These are phyloP conservation scores for Huiozyma sinensis DNA, from an alignment of 805 yeast species.

Conservation along the genomic window DNA sequence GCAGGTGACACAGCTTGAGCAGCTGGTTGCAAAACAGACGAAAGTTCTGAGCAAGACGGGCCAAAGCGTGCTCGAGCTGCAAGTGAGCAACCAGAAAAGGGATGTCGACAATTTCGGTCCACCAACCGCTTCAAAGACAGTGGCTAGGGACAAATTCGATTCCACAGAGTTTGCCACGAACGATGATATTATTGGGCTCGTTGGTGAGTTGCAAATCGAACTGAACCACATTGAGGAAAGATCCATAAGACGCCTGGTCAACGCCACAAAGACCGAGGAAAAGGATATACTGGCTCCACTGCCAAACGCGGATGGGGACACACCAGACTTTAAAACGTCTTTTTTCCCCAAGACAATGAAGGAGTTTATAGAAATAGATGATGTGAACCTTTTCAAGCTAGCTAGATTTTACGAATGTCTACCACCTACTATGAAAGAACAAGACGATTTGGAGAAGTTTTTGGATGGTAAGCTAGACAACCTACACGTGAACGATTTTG, in stretches of 20 bases:
- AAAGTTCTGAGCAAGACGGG: slow-evolving; percentile 66
- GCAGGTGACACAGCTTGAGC: slow-evolving; percentile 42
- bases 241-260: slow-evolving; percentile 57
- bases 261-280: slow-evolving; percentile 38
- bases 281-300: slow-evolving; percentile 51
- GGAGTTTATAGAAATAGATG: slow-evolving; percentile 39
- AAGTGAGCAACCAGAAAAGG: slow-evolving; percentile 42
- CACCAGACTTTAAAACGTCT: slow-evolving; percentile 33
- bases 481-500: slow-evolving; percentile 22
- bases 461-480: slow-evolving; percentile 39
- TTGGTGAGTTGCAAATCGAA: slow-evolving; percentile 84
- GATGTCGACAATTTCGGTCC: slow-evolving; percentile 25
- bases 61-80: slow-evolving; percentile 60
- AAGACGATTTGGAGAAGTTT: slow-evolving; percentile 39
- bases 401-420: slow-evolving; percentile 68
- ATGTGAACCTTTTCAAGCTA: slow-evolving; percentile 40
- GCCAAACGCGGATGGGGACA: slow-evolving; percentile 70
- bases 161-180: slow-evolving; percentile 58
- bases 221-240: slow-evolving; percentile 70
- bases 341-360: slow-evolving; percentile 49
- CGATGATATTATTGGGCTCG: slow-evolving; percentile 78
- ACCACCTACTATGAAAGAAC: slow-evolving; percentile 50
- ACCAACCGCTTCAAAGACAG: slow-evolving; percentile 3
- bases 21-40: slow-evolving; percentile 53
- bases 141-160: slow-evolving; percentile 23